Evolutionary conservation across 2,329 filamentous ascomycete genomes (phyloP).

Genomic region (Cladophialophora carrionii): DNA sequence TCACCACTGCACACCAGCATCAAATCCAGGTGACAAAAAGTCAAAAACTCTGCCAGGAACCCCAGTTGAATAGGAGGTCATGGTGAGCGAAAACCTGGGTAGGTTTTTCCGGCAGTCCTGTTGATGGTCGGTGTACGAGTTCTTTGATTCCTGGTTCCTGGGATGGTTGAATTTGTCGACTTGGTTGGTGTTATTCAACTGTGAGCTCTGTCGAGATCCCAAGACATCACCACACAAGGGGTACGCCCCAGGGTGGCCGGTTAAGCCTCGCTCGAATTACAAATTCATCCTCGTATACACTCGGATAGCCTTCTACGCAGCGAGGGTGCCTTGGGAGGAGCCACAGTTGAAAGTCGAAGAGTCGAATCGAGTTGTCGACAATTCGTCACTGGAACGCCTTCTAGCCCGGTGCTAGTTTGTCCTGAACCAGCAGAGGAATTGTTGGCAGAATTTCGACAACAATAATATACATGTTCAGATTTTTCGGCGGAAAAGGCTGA

Average conservation of each 20-base stretch:
- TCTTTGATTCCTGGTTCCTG: not conserved
- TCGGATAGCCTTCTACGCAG: not conserved
- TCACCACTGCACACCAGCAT: not conserved
- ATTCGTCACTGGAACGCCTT: constrained; percentile 1
- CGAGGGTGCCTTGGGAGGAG: not conserved
- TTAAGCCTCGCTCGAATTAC: not conserved
- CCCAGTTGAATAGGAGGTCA: constrained; percentile 2
- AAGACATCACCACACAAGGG: not conserved
- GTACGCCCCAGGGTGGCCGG: not conserved
- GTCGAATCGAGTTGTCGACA: not conserved
- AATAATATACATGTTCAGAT: not conserved
- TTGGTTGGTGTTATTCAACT: not conserved
- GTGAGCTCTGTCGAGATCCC: not conserved
- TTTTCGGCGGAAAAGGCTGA: not conserved
- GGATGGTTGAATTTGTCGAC: not conserved
- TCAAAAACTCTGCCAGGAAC: constrained; percentile 6
- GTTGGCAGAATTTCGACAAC: not conserved
- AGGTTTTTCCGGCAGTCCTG: not conserved
- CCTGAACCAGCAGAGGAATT: constrained; percentile 3
- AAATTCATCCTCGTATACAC: constrained; percentile 1
- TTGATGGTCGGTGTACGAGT: not conserved
- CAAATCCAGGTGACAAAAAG: not conserved
- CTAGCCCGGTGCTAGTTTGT: constrained; percentile 1
- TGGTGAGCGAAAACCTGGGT: constrained; percentile 4
- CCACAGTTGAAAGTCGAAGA: not conserved